A percentile compares a stretch with the other conserved stretches of the same genome.
Evolutionary conservation across 1,139 yeast species (phyloP).

Genomic region (Debaryomyces coudertii): DNA sequence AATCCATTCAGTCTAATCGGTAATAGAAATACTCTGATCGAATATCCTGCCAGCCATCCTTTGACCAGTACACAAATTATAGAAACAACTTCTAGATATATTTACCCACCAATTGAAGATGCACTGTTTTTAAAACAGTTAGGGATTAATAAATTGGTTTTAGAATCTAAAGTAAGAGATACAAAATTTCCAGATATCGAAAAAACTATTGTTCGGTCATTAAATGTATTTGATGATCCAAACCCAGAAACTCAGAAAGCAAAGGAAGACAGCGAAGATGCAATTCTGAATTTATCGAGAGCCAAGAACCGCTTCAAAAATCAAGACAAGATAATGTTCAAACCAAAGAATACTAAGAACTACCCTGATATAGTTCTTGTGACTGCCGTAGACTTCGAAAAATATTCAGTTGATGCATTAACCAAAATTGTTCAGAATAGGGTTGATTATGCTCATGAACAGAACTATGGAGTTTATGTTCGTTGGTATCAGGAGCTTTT

Average conservation of each 20-base stretch:
- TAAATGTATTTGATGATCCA: constrained; percentile 52
- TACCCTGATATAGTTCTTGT: constrained; percentile 77
- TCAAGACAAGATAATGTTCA: constrained; percentile 64
- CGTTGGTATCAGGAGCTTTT: constrained; percentile 83
- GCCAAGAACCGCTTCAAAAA: constrained; percentile 64
- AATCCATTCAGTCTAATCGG: constrained; percentile 25
- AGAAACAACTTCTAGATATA: constrained; percentile 52
- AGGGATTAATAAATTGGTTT: constrained; percentile 54
- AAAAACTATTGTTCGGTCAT: constrained; percentile 32
- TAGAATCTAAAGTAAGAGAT: constrained; percentile 43
- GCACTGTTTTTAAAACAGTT: constrained; percentile 60
- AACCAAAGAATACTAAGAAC: constrained; percentile 38
- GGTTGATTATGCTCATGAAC: constrained; percentile 75
- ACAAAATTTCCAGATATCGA: constrained; percentile 43
- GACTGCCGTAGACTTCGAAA: constrained; percentile 78
- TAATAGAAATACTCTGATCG: constrained; percentile 12
- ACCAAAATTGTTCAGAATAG: constrained; percentile 76
- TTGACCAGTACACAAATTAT: constrained; percentile 36
- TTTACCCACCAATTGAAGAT: constrained; percentile 71
- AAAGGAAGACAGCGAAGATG: constrained; percentile 45
- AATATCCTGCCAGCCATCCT: constrained; percentile 41
- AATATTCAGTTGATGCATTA: constrained; percentile 60
- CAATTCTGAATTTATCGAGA: constrained; percentile 37
- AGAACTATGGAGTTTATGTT: constrained; percentile 75
- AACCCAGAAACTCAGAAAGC: constrained; percentile 37